Evolutionary conservation across 164 flowering plant genomes (phyloP).

Genomic region (Buxus sempervirens): DNA sequence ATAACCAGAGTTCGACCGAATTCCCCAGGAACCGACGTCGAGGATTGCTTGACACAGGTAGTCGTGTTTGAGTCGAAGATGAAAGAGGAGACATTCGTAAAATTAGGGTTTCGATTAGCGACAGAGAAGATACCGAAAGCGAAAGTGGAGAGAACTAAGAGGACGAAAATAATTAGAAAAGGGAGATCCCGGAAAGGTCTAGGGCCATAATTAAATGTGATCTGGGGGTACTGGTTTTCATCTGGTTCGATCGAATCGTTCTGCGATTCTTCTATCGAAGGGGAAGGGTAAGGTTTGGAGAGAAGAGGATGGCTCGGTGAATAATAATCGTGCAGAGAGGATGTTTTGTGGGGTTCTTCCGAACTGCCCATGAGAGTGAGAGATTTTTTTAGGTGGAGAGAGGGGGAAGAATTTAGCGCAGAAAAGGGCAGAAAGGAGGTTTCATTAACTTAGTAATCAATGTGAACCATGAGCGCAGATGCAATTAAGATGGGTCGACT

Average conservation of each 20-base stretch:
- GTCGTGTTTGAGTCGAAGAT: conserved; percentile 42
- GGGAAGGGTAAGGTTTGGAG: conserved; percentile 43
- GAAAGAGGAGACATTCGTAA: conserved; percentile 44
- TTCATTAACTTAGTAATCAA: too few relatives aligned
- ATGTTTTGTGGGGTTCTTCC: conserved; percentile 35
- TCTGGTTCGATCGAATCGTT: conserved; percentile 35
- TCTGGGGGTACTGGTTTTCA: conserved; percentile 57
- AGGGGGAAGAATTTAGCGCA: not conserved
- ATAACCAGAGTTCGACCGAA: not conserved
- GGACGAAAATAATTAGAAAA: conserved; percentile 61
- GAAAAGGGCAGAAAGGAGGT: not conserved
- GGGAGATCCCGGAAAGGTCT: conserved; percentile 71
- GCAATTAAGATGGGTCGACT: too few relatives aligned
- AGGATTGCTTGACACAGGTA: conserved; percentile 45
- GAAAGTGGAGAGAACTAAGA: conserved; percentile 64
- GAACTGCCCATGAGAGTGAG: conserved; percentile 37
- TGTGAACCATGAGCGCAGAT: too few relatives aligned
- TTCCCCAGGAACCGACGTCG: not conserved
- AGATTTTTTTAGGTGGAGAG: conserved; percentile 8
- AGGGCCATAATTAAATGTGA: conserved; percentile 69
- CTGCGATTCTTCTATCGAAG: conserved; percentile 16
- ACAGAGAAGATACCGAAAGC: conserved; percentile 77
- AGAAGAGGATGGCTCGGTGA: conserved; percentile 63
- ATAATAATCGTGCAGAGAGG: conserved; percentile 28
- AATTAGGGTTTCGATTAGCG: conserved; percentile 52